Base-by-base conservation (phyloP, 176 grass and related monocot species). In the Triticum aestivum region DNA sequence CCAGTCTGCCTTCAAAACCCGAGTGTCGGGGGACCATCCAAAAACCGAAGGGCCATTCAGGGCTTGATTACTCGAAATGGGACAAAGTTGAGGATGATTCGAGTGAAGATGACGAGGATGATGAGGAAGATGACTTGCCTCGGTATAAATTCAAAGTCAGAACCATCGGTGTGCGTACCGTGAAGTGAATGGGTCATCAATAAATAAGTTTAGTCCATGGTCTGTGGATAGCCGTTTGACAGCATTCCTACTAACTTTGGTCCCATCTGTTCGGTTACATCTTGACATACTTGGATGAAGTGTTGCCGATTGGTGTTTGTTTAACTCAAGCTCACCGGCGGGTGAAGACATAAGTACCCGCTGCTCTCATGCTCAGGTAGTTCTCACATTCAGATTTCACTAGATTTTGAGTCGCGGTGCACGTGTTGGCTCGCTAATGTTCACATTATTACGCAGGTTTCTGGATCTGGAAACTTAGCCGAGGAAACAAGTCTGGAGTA, bases 1-100 rank as follows among this genome's bases (percentile, higher is more conserved):
- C 56, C 20, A 59, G 20, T 59, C 20, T 59, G 56, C 56, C 18
- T 21, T 59, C 56, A 9, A 59, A 59, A 59, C 56, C 56, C 6
- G 56, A 59, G 56, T 7, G 56, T 59, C 2, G 56, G 56, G 20
- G 56, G 18, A 59, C 18, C 56, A 59, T 59, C 56, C 69, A 88
- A 66, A 98, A 98, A 89, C 96, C 91, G 32, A 98, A 98, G 88
- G 93, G 93, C 1, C 96, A 98, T 87, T 92, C 96, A 61, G 85
- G 91, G 24, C 91, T 98, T 78, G 93, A 98, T 84, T 98, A 98
- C 81, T 98, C 93, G 2, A 90, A 94, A 77, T 98, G 96, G 96
- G 96, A 98, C 47, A 96, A 87, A 54, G 92, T 98, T 34, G 86
- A 94, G 87, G 90, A 94, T 62, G 96, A 87, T 80, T 98, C 88